These are phyloP conservation scores for Brasilioporus rufonigricans DNA, from an alignment of 768 basidiomycete genomes.

Conservation along the genomic window DNA sequence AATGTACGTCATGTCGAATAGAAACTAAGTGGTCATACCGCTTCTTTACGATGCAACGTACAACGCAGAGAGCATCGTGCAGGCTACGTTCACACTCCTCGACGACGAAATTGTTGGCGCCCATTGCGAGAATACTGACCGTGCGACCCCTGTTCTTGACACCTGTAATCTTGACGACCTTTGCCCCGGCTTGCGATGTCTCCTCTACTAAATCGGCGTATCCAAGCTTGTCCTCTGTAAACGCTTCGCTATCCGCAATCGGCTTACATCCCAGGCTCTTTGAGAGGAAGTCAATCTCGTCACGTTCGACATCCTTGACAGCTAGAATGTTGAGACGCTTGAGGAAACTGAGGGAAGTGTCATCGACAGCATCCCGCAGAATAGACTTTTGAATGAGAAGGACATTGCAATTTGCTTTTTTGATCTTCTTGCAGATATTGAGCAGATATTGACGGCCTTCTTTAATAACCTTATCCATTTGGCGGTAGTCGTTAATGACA, in stretches of 20 bases:
- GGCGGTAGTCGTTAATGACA: constrained; percentile 98
- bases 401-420: constrained; percentile 99
- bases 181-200: constrained; percentile 72
- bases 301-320: constrained; percentile 96
- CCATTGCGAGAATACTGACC: constrained; percentile 93
- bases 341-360: constrained; percentile 94
- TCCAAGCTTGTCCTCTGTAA: constrained; percentile 97
- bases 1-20: not conserved
- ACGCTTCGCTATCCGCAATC: constrained; percentile 94
- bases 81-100: constrained; percentile 97
- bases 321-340: constrained; percentile 95
- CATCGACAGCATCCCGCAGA: constrained; percentile 98
- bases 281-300: constrained; percentile 96
- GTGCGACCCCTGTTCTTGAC: constrained; percentile 94
- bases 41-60: constrained; percentile 97
- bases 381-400: constrained; percentile 99
- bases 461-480: constrained; percentile 99
- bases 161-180: constrained; percentile 93
- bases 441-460: constrained; percentile 97
- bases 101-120: constrained; percentile 86
- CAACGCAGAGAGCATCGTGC: constrained; percentile 98
- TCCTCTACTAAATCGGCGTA: constrained; percentile 97
- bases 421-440: constrained; percentile 98
- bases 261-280: constrained; percentile 96
- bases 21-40: constrained; percentile 50